Conservation (phyloP, 129 eudicot species). For the Dittrichia graveolens region DNA sequence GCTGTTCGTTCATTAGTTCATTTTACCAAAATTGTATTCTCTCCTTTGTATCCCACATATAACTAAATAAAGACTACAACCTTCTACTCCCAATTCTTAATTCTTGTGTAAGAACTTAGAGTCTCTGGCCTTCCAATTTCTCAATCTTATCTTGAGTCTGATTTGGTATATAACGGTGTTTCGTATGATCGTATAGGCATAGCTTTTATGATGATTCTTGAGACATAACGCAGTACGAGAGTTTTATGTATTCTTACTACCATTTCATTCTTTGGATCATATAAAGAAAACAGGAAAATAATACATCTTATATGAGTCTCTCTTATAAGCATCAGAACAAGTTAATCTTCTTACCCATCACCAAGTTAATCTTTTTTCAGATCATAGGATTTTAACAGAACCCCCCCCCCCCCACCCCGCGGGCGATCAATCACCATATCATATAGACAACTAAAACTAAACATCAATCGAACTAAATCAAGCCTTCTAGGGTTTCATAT, state of each 20-base stretch:
- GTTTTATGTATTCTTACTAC: constrained; percentile 1
- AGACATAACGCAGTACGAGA: background rate
- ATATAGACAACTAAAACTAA: background rate
- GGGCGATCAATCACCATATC: background rate
- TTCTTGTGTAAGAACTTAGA: no score
- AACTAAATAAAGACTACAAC: background rate
- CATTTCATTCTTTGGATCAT: constrained; percentile 11
- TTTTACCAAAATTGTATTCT: no score
- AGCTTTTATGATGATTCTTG: background rate
- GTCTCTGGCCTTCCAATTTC: no score
- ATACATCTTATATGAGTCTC: constrained; percentile 4
- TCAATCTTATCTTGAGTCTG: no score
- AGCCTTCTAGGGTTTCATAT: constrained; percentile 27
- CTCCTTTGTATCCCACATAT: background rate
- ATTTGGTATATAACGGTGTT: no score
- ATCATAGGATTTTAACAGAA: constrained; percentile 8
- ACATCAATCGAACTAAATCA: background rate
- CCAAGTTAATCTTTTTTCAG: no score
- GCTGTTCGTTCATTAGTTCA: no score
- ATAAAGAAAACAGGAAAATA: background rate
- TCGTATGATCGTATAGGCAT: constrained; percentile 4
- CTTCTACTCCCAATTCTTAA: no score
- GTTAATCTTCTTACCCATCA: no score
- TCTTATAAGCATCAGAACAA: background rate
- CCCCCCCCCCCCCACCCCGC: no score